Evolutionary conservation across 2,329 filamentous ascomycete species (phyloP).

Genomic region (Neofusicoccum kwambonambiense): DNA sequence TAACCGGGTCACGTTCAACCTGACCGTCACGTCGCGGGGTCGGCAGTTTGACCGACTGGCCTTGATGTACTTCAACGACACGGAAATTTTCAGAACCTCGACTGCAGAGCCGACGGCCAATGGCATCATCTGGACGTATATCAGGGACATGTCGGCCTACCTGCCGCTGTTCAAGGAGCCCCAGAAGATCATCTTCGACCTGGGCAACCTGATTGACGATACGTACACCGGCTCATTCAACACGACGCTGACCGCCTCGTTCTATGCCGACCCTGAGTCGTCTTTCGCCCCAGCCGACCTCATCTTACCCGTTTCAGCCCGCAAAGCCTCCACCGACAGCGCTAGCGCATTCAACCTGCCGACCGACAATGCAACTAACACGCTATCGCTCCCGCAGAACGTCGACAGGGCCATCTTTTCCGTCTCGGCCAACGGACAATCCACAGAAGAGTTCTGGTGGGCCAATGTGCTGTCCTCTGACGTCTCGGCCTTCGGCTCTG

Average conservation of each 20-base stretch:
- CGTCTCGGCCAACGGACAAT: slow-evolving; percentile 75
- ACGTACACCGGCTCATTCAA: slow-evolving; percentile 73
- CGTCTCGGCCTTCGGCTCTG: slow-evolving; percentile 57
- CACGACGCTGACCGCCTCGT: slow-evolving; percentile 71
- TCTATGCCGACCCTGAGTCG: slow-evolving; percentile 55
- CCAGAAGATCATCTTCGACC: slow-evolving; percentile 77
- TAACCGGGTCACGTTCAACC: slow-evolving; percentile 72
- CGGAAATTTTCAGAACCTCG: slow-evolving; percentile 79
- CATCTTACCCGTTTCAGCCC: slow-evolving; percentile 65
- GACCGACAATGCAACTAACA: slow-evolving; percentile 58
- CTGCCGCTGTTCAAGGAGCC: slow-evolving; percentile 64
- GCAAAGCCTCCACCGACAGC: slow-evolving; percentile 48
- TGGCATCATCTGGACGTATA: slow-evolving; percentile 73
- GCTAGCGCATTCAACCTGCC: slow-evolving; percentile 70
- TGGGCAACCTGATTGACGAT: slow-evolving; percentile 69
- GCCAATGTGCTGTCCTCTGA: slow-evolving; percentile 68
- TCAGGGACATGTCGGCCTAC: slow-evolving; percentile 76
- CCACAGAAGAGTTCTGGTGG: slow-evolving; percentile 83
- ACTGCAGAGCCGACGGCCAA: slow-evolving; percentile 72
- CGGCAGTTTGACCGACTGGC: slow-evolving; percentile 76
- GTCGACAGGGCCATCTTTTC: slow-evolving; percentile 69
- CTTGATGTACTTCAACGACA: slow-evolving; percentile 72
- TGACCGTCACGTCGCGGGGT: slow-evolving; percentile 70
- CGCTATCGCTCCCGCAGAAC: slow-evolving; percentile 64
- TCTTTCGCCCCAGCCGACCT: slow-evolving; percentile 54